Conservation (phyloP, 129 eudicot species). For the Centaurea solstitialis region DNA sequence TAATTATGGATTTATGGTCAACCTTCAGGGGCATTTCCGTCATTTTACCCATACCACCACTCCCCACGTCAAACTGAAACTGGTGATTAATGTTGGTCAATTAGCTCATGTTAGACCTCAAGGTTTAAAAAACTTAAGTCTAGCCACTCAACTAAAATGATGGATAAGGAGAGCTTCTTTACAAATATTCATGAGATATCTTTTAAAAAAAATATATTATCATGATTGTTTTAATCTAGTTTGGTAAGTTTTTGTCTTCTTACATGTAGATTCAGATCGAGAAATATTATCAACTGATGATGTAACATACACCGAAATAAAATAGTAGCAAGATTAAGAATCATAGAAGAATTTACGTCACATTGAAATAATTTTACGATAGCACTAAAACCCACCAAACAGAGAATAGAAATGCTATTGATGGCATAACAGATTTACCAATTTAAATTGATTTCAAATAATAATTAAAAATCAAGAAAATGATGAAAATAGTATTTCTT, state of each 20-base stretch:
- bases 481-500: too few species aligned
- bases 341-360: background rate
- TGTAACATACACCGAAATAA: background rate
- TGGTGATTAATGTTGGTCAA: background rate
- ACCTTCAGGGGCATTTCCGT: slow-evolving; percentile 18
- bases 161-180: too few species aligned
- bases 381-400: background rate
- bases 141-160: too few species aligned
- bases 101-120: slow-evolving; percentile 8
- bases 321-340: background rate
- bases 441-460: background rate
- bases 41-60: slow-evolving; percentile 17
- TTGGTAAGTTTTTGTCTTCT: background rate
- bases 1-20: slow-evolving; percentile 14
- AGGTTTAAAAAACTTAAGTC: background rate
- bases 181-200: too few species aligned
- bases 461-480: background rate
- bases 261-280: background rate
- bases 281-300: background rate
- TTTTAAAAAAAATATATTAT: too few species aligned
- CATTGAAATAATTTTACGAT: background rate
- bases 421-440: background rate
- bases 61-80: slow-evolving; percentile 16
- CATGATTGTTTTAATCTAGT: too few species aligned
- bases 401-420: background rate